Evolutionary conservation across 176 grass and related monocot genomes (phyloP).

Genomic region (Juncus effusus): DNA sequence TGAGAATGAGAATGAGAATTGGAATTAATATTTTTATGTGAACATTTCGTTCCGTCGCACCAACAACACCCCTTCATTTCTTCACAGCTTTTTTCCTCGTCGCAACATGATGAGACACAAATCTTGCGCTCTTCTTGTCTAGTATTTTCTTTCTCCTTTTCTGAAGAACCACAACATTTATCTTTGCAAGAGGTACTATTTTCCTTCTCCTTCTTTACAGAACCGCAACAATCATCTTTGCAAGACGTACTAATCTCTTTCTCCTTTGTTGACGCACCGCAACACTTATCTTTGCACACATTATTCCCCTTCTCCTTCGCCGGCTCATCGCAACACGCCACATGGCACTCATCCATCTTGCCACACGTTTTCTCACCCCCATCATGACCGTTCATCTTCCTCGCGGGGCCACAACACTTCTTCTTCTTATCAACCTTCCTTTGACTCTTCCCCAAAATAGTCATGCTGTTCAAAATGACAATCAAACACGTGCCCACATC

Average conservation of each 20-base stretch:
- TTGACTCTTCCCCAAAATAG: conserved; percentile 48
- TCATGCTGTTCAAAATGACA: conserved; percentile 97
- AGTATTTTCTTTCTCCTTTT: no score
- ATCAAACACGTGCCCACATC: conserved; percentile 94
- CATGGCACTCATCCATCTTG: conserved; percentile 27
- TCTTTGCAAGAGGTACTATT: no score
- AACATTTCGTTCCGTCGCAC: background rate
- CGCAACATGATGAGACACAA: background rate
- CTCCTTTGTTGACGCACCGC: no score
- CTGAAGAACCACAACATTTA: no score
- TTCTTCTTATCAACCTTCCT: conserved; percentile 33
- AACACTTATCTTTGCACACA: background rate
- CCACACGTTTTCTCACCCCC: conserved; percentile 18
- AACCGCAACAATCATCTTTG: no score
- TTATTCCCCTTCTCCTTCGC: conserved; percentile 4
- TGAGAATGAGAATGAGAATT: conserved; percentile 3
- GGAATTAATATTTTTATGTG: background rate
- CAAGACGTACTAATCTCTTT: no score
- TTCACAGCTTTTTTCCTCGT: no score
- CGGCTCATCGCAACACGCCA: conserved; percentile 44
- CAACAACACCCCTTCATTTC: no score
- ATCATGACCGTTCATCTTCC: background rate
- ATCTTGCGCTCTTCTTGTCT: no score
- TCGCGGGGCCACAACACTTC: conserved; percentile 41
- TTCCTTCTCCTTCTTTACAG: no score